Evolutionary conservation across 2,329 filamentous ascomycete species (phyloP).

Genomic region (Fusarium temperatum): DNA sequence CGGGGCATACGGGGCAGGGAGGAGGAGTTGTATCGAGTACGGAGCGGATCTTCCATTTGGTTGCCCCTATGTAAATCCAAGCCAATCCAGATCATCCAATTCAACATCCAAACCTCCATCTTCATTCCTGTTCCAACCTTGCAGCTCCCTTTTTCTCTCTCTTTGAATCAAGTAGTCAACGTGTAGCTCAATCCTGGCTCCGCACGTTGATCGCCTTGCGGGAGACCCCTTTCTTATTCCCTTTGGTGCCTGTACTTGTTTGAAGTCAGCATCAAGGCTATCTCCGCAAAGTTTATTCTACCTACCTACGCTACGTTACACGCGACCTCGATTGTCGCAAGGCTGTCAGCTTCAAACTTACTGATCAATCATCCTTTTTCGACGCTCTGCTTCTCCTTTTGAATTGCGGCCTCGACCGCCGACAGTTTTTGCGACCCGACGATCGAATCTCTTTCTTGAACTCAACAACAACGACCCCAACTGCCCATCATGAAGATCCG

Average conservation of each 20-base stretch:
- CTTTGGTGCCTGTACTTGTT: neutral
- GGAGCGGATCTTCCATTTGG: constrained; percentile 30
- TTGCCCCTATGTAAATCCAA: constrained; percentile 35
- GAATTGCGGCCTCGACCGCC: constrained; percentile 20
- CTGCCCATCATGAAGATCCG: constrained; percentile 66
- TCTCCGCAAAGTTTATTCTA: constrained; percentile 26
- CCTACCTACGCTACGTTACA: constrained; percentile 27
- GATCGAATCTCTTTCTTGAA: neutral
- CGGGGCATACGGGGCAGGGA: neutral
- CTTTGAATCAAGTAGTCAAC: constrained; percentile 5
- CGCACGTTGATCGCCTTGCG: neutral
- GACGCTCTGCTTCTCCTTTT: neutral
- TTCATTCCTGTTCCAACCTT: constrained; percentile 29
- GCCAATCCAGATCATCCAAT: constrained; percentile 25
- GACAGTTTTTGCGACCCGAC: constrained; percentile 11
- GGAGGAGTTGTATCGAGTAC: constrained; percentile 17
- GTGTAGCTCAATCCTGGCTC: neutral
- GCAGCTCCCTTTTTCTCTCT: constrained; percentile 30
- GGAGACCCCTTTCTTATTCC: neutral
- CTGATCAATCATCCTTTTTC: neutral
- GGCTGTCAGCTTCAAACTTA: constrained; percentile 11
- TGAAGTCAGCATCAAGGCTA: constrained; percentile 24
- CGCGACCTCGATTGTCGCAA: constrained; percentile 25
- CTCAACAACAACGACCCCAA: neutral
- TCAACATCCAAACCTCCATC: constrained; percentile 25